Evolutionary conservation across 2,329 filamentous ascomycete genomes (phyloP), one percentile per base, ranked within the genome.

Genomic region (Phyllosticta capitalensis): DNA sequence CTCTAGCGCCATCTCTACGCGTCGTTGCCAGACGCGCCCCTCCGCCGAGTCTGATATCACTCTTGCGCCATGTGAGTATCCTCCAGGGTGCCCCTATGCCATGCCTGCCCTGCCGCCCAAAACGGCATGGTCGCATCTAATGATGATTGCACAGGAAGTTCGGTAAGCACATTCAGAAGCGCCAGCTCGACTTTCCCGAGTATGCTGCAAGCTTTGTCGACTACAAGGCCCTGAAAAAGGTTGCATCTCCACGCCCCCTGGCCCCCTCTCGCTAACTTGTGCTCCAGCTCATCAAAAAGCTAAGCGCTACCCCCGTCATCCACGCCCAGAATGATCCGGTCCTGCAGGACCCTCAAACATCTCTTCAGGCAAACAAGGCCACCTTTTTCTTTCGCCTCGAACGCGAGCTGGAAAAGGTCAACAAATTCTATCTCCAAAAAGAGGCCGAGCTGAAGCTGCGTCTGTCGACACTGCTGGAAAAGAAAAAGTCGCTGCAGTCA

Each of bases 171-270:
- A 96, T 99, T 67, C 94, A 97, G 80, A 96, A 96, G 81, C 88
- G 92, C 73, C 94, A 99, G 82, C 89, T 99, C 70, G 94, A 99
- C 75, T 92, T 99, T 62, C 94, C 94, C 62, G 94, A 99, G 83
- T 99, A 99, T 87, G 92, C 94, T 63, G 91, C 92, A 65, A 96
- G 92, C 76, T 99, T 99, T 73, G 92, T 97, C 68, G 96, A 99
- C 77, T 99, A 99, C 81, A 99, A 99, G 79, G 92, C 91, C 62
- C 81, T 99, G 67, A 99, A 99, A 77, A 97, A 97, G 90, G 94
- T 95, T 72, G 63, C 76, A 61, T 59, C 59, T 59, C 60, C 59
- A 56, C 21, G n/a, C 17, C 22, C 22, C 48, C 48, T 53, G 38
- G 51, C 38, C 24, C 38, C 14, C 9, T 60, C 21, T 52, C 28